Evolutionary conservation across 805 yeast genomes (phyloP).

Genomic region (Metschnikowia noctiluminum): DNA sequence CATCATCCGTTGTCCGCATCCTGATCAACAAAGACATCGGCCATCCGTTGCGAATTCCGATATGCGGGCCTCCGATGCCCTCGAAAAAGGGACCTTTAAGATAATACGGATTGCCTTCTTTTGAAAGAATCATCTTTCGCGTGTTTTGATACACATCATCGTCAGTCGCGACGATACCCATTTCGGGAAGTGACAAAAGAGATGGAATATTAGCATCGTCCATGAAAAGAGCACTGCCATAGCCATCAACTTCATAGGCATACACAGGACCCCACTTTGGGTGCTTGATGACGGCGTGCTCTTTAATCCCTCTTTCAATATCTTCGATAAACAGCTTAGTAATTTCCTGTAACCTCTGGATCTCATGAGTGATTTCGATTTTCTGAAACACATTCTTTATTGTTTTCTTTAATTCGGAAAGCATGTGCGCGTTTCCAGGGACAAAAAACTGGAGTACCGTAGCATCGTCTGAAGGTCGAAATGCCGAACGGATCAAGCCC

Average conservation of each 20-base stretch:
- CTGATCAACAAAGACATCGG: constrained; percentile 80
- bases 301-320: constrained; percentile 55
- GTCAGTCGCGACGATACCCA: constrained; percentile 53
- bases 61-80: constrained; percentile 91
- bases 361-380: constrained; percentile 10
- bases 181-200: constrained; percentile 70
- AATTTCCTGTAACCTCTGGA: constrained; percentile 14
- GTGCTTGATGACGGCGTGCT: constrained; percentile 65
- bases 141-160: constrained; percentile 74
- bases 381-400: constrained; percentile 21
- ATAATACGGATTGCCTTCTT: constrained; percentile 75
- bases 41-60: constrained; percentile 82
- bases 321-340: constrained; percentile 36
- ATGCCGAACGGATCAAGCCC: constrained; percentile 76
- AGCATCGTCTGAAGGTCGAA: constrained; percentile 87
- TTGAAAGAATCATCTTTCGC: constrained; percentile 66
- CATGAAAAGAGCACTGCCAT: constrained; percentile 69
- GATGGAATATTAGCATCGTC: constrained; percentile 93
- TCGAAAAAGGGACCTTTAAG: constrained; percentile 58
- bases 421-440: constrained; percentile 80
- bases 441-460: constrained; percentile 75
- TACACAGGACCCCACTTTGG: constrained; percentile 70
- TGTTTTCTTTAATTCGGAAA: constrained; percentile 54
- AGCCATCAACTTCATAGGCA: constrained; percentile 90
- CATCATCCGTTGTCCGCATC: constrained; percentile 72